Evolutionary conservation across 2,329 filamentous ascomycete species (phyloP).

Genomic region (Akanthomyces uredinophilus): DNA sequence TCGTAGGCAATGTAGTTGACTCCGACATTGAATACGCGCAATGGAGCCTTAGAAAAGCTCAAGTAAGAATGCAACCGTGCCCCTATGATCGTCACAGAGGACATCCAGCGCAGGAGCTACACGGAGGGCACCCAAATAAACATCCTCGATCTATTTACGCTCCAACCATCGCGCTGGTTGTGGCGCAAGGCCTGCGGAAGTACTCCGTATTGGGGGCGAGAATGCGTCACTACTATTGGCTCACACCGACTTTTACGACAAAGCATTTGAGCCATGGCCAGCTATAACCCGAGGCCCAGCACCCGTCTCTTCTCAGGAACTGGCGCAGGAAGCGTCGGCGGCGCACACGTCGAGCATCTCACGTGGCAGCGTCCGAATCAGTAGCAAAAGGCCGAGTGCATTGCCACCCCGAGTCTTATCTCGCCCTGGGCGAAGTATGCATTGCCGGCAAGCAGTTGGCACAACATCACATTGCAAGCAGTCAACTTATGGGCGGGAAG

Average conservation of each 20-base stretch:
- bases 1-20: no score
- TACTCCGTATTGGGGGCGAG: background rate
- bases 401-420: background rate
- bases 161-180: background rate
- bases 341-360: background rate
- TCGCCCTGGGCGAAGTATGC: background rate
- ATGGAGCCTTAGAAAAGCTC: no score
- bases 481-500: background rate
- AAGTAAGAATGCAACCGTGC: no score
- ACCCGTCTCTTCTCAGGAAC: background rate
- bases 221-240: constrained; percentile 1
- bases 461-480: background rate
- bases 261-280: background rate
- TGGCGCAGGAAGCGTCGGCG: background rate
- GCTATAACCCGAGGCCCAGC: background rate
- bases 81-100: background rate
- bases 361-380: background rate
- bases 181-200: background rate
- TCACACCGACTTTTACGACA: constrained; percentile 12
- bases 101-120: no score
- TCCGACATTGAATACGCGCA: no score
- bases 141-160: no score
- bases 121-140: background rate
- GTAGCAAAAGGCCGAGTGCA: background rate
- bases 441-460: background rate